phyloP scores from a whole-genome alignment of 2,329 filamentous ascomycete genomes.

The Purpureocillium lavendulum region DNA sequence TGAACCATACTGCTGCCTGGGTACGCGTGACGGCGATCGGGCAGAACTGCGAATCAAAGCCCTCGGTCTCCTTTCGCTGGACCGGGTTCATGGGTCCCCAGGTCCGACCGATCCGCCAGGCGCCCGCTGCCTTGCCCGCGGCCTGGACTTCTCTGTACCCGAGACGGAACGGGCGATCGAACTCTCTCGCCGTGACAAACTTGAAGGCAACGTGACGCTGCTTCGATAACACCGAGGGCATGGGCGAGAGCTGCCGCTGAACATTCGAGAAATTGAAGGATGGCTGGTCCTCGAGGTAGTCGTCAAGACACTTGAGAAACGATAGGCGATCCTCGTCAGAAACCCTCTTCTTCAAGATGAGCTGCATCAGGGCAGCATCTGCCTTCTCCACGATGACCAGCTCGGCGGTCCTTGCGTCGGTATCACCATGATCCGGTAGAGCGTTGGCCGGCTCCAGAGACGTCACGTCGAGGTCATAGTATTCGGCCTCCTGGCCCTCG shows the following conservation, averaged over 20 bases:
- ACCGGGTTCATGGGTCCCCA: constrained; percentile 8
- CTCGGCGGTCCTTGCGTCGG: too few relatives aligned
- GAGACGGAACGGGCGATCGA: constrained; percentile 4
- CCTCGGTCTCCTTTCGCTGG: constrained; percentile 3
- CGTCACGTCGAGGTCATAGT: too few relatives aligned
- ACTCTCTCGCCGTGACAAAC: constrained; percentile 5
- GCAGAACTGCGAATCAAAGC: constrained; percentile 3
- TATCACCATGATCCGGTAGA: too few relatives aligned
- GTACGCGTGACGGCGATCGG: constrained; percentile 4
- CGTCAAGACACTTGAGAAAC: constrained; percentile 4
- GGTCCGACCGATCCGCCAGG: constrained; percentile 6
- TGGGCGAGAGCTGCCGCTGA: constrained; percentile 1
- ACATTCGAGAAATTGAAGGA: constrained; percentile 6
- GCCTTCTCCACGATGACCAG: too few relatives aligned
- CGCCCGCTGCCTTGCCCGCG: constrained; percentile 2
- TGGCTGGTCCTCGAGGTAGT: constrained; percentile 5
- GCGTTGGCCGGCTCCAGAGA: too few relatives aligned
- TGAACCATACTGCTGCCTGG: constrained; percentile 5
- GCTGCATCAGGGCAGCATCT: too few relatives aligned
- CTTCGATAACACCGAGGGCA: constrained; percentile 4
- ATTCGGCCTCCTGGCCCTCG: too few relatives aligned
- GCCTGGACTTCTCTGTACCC: constrained; percentile 4
- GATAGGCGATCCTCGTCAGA: background rate
- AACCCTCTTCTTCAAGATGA: background rate
- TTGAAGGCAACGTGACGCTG: constrained; percentile 4